Evolutionary conservation across 2,329 filamentous ascomycete genomes (phyloP).

Genomic region (Penicillium sp.): DNA sequence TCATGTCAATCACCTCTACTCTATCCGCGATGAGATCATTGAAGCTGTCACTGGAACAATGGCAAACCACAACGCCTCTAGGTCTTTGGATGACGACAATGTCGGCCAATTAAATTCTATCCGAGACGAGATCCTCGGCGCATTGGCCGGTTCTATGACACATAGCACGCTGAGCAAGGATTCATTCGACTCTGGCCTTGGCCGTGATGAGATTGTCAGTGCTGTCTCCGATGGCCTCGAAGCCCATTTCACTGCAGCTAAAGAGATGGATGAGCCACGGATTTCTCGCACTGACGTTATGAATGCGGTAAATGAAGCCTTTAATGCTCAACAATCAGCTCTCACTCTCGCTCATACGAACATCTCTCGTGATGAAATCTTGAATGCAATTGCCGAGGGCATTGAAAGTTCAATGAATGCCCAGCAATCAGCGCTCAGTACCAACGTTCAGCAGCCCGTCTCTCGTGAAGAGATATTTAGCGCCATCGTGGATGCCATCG

Average conservation of each 20-base stretch:
- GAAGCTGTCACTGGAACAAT: slow-evolving; percentile 50
- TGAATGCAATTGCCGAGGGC: slow-evolving; percentile 26
- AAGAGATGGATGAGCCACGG: slow-evolving; percentile 54
- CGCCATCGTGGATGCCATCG: slow-evolving; percentile 56
- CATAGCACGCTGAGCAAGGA: slow-evolving; percentile 33
- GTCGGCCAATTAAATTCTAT: slow-evolving; percentile 29
- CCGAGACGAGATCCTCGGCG: slow-evolving; percentile 36
- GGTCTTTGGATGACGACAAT: slow-evolving; percentile 25
- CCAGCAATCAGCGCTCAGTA: slow-evolving; percentile 34
- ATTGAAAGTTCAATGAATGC: slow-evolving; percentile 27
- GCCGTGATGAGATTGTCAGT: slow-evolving; percentile 57
- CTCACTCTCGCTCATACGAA: slow-evolving; percentile 30
- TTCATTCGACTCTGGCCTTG: slow-evolving; percentile 41
- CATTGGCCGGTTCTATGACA: slow-evolving; percentile 30
- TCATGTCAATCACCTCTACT: slow-evolving; percentile 5
- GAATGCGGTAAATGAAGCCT: slow-evolving; percentile 34
- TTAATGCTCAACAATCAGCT: slow-evolving; percentile 28
- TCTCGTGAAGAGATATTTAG: slow-evolving; percentile 56
- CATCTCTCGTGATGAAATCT: slow-evolving; percentile 51
- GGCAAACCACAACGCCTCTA: slow-evolving; percentile 8
- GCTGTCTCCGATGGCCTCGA: slow-evolving; percentile 59
- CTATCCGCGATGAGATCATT: slow-evolving; percentile 56
- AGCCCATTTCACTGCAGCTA: slow-evolving; percentile 44
- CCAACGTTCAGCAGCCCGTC: slow-evolving; percentile 36
- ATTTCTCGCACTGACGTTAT: slow-evolving; percentile 34